Percentiles rank a stretch among this genome's conserved stretches.
Conservation (phyloP, 78 protist genomes). For the Tieghemostelium lacteum region DNA sequence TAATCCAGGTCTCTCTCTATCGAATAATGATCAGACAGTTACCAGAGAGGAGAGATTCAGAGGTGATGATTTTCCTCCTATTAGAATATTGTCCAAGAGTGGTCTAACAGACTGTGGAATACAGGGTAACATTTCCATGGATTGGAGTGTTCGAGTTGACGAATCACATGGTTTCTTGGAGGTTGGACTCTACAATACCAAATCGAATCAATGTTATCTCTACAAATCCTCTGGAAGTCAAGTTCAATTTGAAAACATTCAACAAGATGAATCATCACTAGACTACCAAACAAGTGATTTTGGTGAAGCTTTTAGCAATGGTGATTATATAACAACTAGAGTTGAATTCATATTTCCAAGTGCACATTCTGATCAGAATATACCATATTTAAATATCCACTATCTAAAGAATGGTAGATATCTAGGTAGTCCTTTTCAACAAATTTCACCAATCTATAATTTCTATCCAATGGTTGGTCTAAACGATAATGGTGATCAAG, state of each 20-base stretch:
- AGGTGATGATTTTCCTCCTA: slow-evolving; percentile 70
- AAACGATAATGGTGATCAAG: neutral
- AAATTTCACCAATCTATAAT: neutral
- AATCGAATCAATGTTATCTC: neutral
- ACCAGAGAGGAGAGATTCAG: slow-evolving; percentile 34
- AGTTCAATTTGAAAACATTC: slow-evolving; percentile 11
- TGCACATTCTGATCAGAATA: neutral
- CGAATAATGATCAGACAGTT: slow-evolving; percentile 13
- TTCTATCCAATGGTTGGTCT: slow-evolving; percentile 47
- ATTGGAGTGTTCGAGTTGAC: slow-evolving; percentile 21
- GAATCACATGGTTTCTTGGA: slow-evolving; percentile 37
- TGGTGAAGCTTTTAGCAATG: slow-evolving; percentile 14
- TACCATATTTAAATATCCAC: neutral
- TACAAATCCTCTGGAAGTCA: slow-evolving; percentile 23
- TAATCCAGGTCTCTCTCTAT: neutral
- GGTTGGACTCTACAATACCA: slow-evolving; percentile 17
- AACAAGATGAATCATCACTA: too few species aligned
- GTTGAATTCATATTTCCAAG: too few species aligned
- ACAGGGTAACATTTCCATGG: neutral
- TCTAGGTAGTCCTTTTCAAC: slow-evolving; percentile 6
- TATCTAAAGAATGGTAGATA: slow-evolving; percentile 4
- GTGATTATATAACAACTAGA: slow-evolving; percentile 10
- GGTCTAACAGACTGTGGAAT: neutral
- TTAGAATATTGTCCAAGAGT: slow-evolving; percentile 6
- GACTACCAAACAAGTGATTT: neutral